phyloP scores from a whole-genome alignment of 2,329 filamentous ascomycete genomes.

The Macroventuria anomochaeta region DNA sequence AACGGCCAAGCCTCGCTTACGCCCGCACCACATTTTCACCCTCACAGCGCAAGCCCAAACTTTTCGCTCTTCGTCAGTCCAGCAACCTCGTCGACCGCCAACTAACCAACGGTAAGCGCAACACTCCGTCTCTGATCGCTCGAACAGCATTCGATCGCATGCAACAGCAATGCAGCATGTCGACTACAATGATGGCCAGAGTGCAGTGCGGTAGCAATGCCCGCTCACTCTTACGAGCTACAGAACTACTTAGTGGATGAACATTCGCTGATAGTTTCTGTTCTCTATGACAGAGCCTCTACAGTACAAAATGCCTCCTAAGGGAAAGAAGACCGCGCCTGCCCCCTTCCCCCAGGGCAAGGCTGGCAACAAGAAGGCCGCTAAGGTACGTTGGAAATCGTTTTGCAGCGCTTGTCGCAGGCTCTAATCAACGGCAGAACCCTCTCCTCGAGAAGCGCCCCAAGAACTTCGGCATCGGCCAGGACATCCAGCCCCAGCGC shows the following conservation, averaged over 20 bases:
- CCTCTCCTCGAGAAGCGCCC: conserved; percentile 98
- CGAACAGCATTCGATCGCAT: conserved; percentile 43
- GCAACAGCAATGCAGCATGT: conserved; percentile 38
- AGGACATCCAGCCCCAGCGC: conserved; percentile 79
- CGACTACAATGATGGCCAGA: conserved; percentile 49
- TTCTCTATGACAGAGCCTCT: conserved; percentile 99
- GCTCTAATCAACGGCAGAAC: conserved; percentile 68
- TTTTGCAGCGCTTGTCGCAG: conserved; percentile 1
- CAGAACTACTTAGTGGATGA: conserved; percentile 70
- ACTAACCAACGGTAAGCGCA: conserved; percentile 49
- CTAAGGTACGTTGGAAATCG: conserved; percentile 77
- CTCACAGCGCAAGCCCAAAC: conserved; percentile 18
- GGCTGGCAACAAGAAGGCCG: conserved; percentile 89
- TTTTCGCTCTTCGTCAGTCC: conserved; percentile 36
- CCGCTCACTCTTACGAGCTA: conserved; percentile 49
- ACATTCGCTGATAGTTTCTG: conserved; percentile 93
- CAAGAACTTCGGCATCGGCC: conserved; percentile 97
- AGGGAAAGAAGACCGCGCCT: conserved; percentile 98
- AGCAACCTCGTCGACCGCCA: conserved; percentile 42
- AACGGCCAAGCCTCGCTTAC: conserved; percentile 27
- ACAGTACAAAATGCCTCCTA: conserved; percentile 63
- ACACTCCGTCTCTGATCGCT: conserved; percentile 39
- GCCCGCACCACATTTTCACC: conserved; percentile 23
- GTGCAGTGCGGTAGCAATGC: conserved; percentile 46
- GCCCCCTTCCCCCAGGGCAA: conserved; percentile 74